Evolutionary conservation across 768 basidiomycete species (phyloP), one percentile per base, ranked within the genome.

Genomic region (Trametes cubensis): DNA sequence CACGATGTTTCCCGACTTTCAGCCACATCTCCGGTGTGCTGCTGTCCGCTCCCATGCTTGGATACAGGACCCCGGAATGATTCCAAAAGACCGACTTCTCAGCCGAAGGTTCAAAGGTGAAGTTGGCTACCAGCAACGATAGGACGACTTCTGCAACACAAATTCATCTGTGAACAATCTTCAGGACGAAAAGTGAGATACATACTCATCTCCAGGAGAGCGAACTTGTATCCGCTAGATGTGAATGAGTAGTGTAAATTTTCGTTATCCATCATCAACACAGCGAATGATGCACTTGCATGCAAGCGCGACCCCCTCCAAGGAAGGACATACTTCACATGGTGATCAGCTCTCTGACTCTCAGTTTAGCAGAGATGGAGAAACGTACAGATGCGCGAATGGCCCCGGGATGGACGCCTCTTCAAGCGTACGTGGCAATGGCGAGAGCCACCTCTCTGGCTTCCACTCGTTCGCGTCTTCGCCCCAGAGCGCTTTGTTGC

Each of bases 401-500:
- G 67, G 55, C 6, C 70, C 67, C 4, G 68, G 68, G 20, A 66
- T 39, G 1, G 38, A 50, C 20, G 59, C 65, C 2, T 63, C 51
- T 20, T 49, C 48, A 15, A 69, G 55, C 2, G 63, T 34, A 5
- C 48, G 23, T 0, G 70, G 68, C 8, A 68, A 48, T 2, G 60
- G 60, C 15, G 34, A 25, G 10, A 89, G 72, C 88, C 89, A 90
- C 6, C 88, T 76, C 55, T 85, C 84, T 0, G 88, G 89, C 42
- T 80, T 75, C 70, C 85, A 90, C 49, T 79, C 78, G 25, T 79
- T 77, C 4, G 85, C 80, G 57, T 85, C 80, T 0, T 76, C 66
- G 0, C 89, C 89, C 89, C 89, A 90, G 40, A 87, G 69, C 1
- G 69, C 71, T 55, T 76, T 77, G 18, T 81, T 80, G 10, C 75